These are phyloP conservation scores for Dioszegia hungarica DNA, from an alignment of 768 basidiomycete genomes.

Conservation along the genomic window DNA sequence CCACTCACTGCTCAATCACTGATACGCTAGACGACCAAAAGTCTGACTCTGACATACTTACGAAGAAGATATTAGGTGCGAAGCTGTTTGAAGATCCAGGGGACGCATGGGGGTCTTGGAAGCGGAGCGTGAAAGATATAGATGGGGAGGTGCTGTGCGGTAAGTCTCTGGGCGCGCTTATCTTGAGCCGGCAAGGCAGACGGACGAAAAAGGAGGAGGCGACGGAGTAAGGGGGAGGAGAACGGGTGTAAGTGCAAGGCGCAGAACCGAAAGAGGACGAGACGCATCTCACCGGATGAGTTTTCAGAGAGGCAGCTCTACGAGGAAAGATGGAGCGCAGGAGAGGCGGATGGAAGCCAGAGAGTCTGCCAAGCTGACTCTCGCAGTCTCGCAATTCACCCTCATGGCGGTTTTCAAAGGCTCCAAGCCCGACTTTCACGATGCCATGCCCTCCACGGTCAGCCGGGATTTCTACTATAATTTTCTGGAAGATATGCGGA, in stretches of 20 bases:
- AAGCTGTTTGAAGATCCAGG: conserved; percentile 59
- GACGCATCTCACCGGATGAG: no score
- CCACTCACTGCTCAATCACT: neutral
- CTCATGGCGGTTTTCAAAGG: conserved; percentile 86
- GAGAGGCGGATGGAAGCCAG: no score
- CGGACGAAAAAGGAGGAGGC: no score
- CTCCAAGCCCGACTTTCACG: conserved; percentile 61
- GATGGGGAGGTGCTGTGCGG: conserved; percentile 84
- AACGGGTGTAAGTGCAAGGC: no score
- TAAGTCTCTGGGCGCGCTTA: conserved; percentile 21
- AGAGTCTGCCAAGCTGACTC: neutral
- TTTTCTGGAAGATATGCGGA: conserved; percentile 65
- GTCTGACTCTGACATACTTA: conserved; percentile 64
- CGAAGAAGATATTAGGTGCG: conserved; percentile 76
- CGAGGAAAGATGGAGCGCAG: no score
- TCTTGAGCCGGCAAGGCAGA: no score
- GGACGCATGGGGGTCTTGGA: conserved; percentile 58
- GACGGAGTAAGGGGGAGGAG: no score
- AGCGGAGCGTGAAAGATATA: conserved; percentile 76
- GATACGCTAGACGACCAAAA: conserved; percentile 66
- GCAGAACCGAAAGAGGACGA: no score
- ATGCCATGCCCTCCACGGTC: conserved; percentile 70
- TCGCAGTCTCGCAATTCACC: conserved; percentile 76
- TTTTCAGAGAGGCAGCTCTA: no score
- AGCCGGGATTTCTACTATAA: conserved; percentile 66